phyloP scores from a whole-genome alignment of 83 land plant genomes.

The Diphasiastrum complanatum region DNA sequence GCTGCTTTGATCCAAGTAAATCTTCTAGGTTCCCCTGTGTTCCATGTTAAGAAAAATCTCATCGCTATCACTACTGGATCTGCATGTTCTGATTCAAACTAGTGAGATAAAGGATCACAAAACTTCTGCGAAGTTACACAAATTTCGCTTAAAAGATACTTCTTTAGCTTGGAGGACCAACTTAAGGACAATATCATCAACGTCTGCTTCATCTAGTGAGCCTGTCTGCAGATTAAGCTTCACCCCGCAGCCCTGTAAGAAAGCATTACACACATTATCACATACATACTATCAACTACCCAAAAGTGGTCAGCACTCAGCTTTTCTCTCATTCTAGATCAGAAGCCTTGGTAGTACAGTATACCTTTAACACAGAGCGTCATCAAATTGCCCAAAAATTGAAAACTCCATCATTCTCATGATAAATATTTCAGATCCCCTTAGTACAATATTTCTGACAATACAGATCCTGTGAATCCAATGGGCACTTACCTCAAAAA shows the following conservation, averaged over 20 bases:
- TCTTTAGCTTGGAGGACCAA: conserved; percentile 65
- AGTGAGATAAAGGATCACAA: no score
- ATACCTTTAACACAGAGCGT: background rate
- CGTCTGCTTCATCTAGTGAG: conserved; percentile 59
- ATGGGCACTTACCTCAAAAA: conserved; percentile 64
- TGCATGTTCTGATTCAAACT: no score
- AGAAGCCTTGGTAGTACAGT: background rate
- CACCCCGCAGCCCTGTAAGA: conserved; percentile 79
- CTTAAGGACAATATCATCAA: conserved; percentile 80
- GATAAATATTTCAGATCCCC: background rate
- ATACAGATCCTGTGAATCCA: no score
- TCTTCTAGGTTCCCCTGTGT: conserved; percentile 76
- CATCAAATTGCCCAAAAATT: background rate
- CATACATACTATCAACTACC: background rate
- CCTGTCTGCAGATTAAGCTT: conserved; percentile 49
- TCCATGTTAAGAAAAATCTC: background rate
- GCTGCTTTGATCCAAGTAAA: conserved; percentile 59
- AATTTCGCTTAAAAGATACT: no score
- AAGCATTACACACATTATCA: conserved; percentile 6
- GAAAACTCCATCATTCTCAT: background rate
- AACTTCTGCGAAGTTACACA: no score
- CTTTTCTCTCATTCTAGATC: background rate
- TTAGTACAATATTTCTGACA: background rate
- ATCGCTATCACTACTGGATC: no score
- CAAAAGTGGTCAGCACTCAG: background rate